Percentiles rank a stretch among this genome's conserved stretches.
Evolutionary conservation across 495 filamentous ascomycete species (phyloP).

Genomic region (Tetracladium setigerum): DNA sequence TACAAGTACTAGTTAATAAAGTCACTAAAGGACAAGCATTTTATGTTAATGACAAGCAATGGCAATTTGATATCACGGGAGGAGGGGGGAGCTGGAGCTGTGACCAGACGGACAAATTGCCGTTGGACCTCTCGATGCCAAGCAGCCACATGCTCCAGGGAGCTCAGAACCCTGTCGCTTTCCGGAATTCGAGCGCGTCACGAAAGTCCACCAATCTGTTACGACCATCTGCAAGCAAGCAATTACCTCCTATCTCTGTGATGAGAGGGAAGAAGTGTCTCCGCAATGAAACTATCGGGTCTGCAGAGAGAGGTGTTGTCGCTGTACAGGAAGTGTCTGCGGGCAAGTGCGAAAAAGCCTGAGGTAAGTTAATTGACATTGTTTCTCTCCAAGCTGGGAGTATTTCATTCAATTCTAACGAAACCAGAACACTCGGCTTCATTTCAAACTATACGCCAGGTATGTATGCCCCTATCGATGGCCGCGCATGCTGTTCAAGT

Average conservation of each 20-base stretch:
- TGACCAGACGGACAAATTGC: background rate
- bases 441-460: constrained; percentile 51
- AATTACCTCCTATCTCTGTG: too few relatives aligned
- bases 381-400: constrained; percentile 1
- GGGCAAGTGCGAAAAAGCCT: constrained; percentile 76
- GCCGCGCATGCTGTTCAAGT: background rate
- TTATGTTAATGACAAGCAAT: too few relatives aligned
- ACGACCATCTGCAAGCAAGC: background rate
- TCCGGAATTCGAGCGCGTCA: constrained; percentile 5
- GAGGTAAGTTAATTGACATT: constrained; percentile 37
- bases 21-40: too few relatives aligned
- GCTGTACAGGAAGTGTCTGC: constrained; percentile 79
- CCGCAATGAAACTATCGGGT: constrained; percentile 52
- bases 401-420: constrained; percentile 1
- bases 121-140: too few relatives aligned
- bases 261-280: too few relatives aligned
- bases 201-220: constrained; percentile 11
- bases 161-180: constrained; percentile 8
- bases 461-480: constrained; percentile 24
- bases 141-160: too few relatives aligned
- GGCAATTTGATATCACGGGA: too few relatives aligned
- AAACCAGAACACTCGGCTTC: constrained; percentile 32
- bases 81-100: too few relatives aligned
- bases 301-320: constrained; percentile 84
- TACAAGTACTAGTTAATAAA: too few relatives aligned